A percentile compares a stretch with the other conserved stretches of the same genome.
Conservation (phyloP, 129 eudicot genomes). For the Erigeron canadensis region DNA sequence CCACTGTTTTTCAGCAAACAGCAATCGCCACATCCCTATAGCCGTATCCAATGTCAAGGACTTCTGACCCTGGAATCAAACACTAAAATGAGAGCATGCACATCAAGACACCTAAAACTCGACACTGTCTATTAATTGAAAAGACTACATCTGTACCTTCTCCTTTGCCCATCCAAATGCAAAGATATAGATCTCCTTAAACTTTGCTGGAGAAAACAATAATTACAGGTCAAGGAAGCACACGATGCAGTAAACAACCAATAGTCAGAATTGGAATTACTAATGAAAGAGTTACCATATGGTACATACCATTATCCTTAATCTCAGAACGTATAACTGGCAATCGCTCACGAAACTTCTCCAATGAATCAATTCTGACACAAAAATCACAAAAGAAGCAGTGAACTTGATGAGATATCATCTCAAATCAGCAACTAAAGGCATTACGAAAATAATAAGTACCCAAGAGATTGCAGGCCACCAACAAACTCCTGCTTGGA, state of each 20-base stretch:
- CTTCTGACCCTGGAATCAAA: constrained; percentile 78
- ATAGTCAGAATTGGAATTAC: background rate
- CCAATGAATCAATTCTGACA: constrained; percentile 88
- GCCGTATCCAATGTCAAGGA: constrained; percentile 97
- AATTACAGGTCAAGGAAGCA: background rate
- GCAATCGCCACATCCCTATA: constrained; percentile 95
- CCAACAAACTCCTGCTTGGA: constrained; percentile 94
- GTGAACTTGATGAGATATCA: constrained; percentile 13
- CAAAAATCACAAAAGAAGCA: constrained; percentile 11
- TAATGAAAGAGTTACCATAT: background rate
- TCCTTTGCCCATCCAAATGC: constrained; percentile 98
- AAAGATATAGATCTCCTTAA: constrained; percentile 81
- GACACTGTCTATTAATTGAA: background rate
- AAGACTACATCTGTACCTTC: constrained; percentile 50
- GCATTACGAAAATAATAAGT: constrained; percentile 9
- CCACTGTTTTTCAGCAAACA: constrained; percentile 88
- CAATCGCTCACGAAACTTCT: constrained; percentile 70
- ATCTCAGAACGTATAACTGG: constrained; percentile 81
- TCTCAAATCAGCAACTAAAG: background rate
- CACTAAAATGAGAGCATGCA: background rate
- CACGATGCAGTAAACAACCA: background rate
- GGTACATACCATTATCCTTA: constrained; percentile 76
- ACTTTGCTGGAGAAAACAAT: constrained; percentile 54
- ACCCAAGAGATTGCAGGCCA: constrained; percentile 92
- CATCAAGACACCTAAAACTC: constrained; percentile 1